A percentile compares a stretch with the other conserved stretches of the same genome.
Evolutionary conservation across 2,329 filamentous ascomycete species (phyloP).

Genomic region (Diaporthe vexans): DNA sequence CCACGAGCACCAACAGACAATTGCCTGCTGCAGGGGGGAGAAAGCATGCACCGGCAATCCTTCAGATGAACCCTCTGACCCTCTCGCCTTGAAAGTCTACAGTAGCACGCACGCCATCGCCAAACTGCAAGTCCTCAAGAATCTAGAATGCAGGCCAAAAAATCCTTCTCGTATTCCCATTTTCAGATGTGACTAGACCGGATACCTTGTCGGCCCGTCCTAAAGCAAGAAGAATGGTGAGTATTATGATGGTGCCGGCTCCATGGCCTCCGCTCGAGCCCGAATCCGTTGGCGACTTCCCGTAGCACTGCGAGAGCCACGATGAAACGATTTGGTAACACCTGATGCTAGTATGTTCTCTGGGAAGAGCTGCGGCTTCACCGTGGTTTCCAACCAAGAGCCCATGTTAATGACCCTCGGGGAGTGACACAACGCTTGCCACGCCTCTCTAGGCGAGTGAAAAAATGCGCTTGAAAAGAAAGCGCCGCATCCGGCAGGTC

Average conservation of each 20-base stretch:
- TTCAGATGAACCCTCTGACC: background rate
- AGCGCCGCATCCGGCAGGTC: no score
- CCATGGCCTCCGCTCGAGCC: background rate
- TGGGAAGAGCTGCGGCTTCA: background rate
- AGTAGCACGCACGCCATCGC: constrained; percentile 1
- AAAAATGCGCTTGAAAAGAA: no score
- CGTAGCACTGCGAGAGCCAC: background rate
- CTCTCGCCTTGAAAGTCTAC: background rate
- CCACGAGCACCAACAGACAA: background rate
- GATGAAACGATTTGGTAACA: background rate
- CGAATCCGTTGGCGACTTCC: background rate
- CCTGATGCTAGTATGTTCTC: background rate
- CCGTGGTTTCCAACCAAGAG: no score
- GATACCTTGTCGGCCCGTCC: background rate
- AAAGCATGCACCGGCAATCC: background rate
- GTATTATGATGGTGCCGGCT: background rate
- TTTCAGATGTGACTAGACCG: background rate
- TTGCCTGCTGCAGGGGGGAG: background rate
- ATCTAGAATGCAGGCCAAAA: background rate
- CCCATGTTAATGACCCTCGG: no score
- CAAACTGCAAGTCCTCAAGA: background rate
- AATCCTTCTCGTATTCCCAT: background rate
- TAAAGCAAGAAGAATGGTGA: background rate
- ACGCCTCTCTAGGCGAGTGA: no score
- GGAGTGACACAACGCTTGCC: background rate